A percentile compares a stretch with the other conserved stretches of the same genome.
phyloP scores from a whole-genome alignment of 495 filamentous ascomycete genomes.

The Trypethelium eluteriae region DNA sequence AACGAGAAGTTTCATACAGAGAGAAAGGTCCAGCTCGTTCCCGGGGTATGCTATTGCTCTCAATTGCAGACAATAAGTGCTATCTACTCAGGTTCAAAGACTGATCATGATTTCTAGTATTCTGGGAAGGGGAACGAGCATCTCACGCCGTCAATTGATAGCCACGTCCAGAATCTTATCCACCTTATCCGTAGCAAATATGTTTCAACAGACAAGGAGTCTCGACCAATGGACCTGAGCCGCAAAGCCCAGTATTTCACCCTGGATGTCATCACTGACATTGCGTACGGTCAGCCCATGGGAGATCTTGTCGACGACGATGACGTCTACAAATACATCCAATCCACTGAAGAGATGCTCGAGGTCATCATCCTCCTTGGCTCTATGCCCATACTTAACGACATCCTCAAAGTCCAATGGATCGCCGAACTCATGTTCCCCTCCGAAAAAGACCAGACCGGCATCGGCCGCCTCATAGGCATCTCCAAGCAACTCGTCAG shows the following conservation, averaged over 20 bases:
- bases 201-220: slow-evolving; percentile 18
- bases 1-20: slow-evolving; percentile 29
- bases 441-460: slow-evolving; percentile 30
- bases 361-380: slow-evolving; percentile 26
- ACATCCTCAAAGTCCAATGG: slow-evolving; percentile 26
- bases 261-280: slow-evolving; percentile 40
- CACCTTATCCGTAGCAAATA: slow-evolving; percentile 33
- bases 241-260: slow-evolving; percentile 39
- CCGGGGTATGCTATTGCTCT: slow-evolving; percentile 21
- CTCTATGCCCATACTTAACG: slow-evolving; percentile 23
- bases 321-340: slow-evolving; percentile 46
- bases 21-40: slow-evolving; percentile 25
- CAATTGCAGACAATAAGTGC: not conserved
- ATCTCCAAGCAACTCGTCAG: slow-evolving; percentile 14
- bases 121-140: slow-evolving; percentile 27
- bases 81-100: not conserved
- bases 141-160: slow-evolving; percentile 28
- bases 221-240: slow-evolving; percentile 38
- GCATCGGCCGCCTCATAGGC: slow-evolving; percentile 34
- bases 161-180: slow-evolving; percentile 23
- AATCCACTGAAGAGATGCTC: slow-evolving; percentile 30
- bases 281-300: slow-evolving; percentile 41
- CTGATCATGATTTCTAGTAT: slow-evolving; percentile 17
- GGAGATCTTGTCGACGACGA: slow-evolving; percentile 39
- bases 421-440: slow-evolving; percentile 30